Conservation (phyloP, 352 stramenopile species). For the Stramenopiles sp. region DNA sequence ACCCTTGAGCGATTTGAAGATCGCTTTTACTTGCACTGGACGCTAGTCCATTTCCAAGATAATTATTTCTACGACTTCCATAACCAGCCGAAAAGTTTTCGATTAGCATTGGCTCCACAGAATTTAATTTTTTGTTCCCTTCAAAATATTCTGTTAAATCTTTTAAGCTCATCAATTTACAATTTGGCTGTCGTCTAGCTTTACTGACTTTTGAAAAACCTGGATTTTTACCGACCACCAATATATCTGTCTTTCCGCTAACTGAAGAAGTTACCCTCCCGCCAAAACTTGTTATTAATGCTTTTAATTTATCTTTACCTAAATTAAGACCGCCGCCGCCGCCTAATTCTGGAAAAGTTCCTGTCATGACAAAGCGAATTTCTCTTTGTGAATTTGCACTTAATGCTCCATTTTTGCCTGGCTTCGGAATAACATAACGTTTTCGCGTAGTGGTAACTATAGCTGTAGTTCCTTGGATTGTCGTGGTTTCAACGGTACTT, state of each 20-base stretch:
- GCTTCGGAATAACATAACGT: slow-evolving; percentile 22
- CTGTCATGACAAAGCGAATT: slow-evolving; percentile 31
- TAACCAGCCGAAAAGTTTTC: no score
- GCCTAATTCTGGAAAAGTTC: slow-evolving; percentile 32
- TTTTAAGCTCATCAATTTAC: slow-evolving; percentile 23
- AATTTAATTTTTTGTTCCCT: no score
- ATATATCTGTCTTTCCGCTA: slow-evolving; percentile 30
- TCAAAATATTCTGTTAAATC: slow-evolving; percentile 20
- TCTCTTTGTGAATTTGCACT: slow-evolving; percentile 21
- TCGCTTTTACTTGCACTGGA: no score
- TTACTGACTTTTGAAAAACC: slow-evolving; percentile 28
- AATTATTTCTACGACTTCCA: no score
- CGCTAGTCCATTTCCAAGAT: no score
- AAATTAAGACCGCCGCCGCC: slow-evolving; percentile 28
- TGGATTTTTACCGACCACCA: slow-evolving; percentile 30
- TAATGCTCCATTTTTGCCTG: slow-evolving; percentile 28
- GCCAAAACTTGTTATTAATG: slow-evolving; percentile 31
- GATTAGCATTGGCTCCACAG: no score
- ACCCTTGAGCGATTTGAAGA: no score
- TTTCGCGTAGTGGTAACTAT: slow-evolving; percentile 15
- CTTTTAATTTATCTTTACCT: slow-evolving; percentile 28
- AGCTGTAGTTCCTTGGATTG: slow-evolving; percentile 11
- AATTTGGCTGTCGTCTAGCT: slow-evolving; percentile 16
- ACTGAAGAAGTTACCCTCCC: slow-evolving; percentile 28
- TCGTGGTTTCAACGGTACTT: not conserved